These are phyloP conservation scores for Fusarium staphyleae DNA, from an alignment of 2,329 filamentous ascomycete species.

Conservation along the genomic window DNA sequence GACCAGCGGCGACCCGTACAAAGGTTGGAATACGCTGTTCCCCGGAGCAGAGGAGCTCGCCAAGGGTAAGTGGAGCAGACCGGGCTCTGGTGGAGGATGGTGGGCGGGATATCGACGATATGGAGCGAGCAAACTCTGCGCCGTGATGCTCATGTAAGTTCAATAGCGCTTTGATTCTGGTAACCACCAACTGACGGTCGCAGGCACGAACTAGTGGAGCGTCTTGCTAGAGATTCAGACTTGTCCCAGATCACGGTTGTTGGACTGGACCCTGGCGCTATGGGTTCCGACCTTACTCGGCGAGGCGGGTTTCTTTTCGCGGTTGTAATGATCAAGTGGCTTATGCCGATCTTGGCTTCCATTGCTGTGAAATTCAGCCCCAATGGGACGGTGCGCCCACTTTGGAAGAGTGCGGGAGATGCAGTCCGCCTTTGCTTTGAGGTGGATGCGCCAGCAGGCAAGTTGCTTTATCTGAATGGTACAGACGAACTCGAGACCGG, in stretches of 20 bases:
- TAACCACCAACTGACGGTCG: slow-evolving; percentile 9
- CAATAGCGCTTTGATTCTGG: neutral
- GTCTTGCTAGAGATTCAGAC: slow-evolving; percentile 45
- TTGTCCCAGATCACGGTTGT: slow-evolving; percentile 47
- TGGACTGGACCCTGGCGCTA: slow-evolving; percentile 50
- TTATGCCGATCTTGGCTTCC: slow-evolving; percentile 37
- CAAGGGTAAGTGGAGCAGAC: slow-evolving; percentile 46
- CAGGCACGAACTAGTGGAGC: slow-evolving; percentile 47
- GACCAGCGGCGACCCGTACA: slow-evolving; percentile 32
- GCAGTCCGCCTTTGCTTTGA: slow-evolving; percentile 45
- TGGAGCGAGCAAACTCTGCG: slow-evolving; percentile 50
- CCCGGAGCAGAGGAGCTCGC: slow-evolving; percentile 44
- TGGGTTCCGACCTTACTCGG: slow-evolving; percentile 45
- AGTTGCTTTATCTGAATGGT: slow-evolving; percentile 47
- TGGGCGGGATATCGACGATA: slow-evolving; percentile 46
- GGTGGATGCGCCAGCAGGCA: slow-evolving; percentile 37
- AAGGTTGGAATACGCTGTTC: slow-evolving; percentile 39
- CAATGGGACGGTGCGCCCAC: slow-evolving; percentile 43
- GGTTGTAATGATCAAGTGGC: slow-evolving; percentile 33
- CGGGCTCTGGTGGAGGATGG: slow-evolving; percentile 41
- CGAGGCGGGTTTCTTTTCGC: slow-evolving; percentile 37
- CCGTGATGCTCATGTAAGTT: slow-evolving; percentile 47
- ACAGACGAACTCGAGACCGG: slow-evolving; percentile 40
- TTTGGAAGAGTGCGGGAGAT: slow-evolving; percentile 46
- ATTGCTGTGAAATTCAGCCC: slow-evolving; percentile 38